Base-by-base conservation (phyloP, 2,329 filamentous ascomycete species). In the Lecanoromycetidae sp. region DNA sequence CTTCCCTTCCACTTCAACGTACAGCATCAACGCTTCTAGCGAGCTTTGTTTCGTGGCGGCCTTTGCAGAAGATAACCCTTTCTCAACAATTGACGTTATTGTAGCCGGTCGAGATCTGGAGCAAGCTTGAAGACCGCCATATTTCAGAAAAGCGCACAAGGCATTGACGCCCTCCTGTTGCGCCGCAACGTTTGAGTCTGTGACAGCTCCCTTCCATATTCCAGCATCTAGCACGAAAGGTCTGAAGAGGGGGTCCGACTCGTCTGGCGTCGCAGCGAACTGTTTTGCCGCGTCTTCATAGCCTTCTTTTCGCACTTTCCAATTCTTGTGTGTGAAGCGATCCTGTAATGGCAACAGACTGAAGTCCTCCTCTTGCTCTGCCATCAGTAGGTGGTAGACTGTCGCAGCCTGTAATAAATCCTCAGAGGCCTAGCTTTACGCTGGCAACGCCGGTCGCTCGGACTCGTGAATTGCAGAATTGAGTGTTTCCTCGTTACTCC, bases 221-320 rank as follows among this genome's bases (percentile, higher is more conserved):
- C 79, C 71, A 1, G 87, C 74, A 56, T 98, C 91, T 61, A 84
- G 79, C 52, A 91, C 67, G 60, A 96, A 98, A 1, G 90, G 87
- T 57, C 80, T 76, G 58, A 98, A 95, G 29, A 81, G 81, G 10
- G 87, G 80, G 61, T 93, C 84, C 57, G 80, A 76, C 62, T 96
- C 90, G 66, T 88, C 82, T 52, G 86, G 81, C 5, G 88, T 87
- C 49, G 77, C 71, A 61, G 87, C 82, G 64, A 98, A 96, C 56
- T 82, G 77, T 64, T 91, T 88, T 33, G 83, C 78, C 17, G 87
- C 88, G 56, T 91, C 87, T 72, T 98, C 91, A 63, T 96, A 98
- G 44, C 81, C 91, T 61, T 79, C 80, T 69, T 98, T 98, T 60
- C 91, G 79, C 34, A 94, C 88, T 75, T 98, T 98, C 91, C 91